phyloP scores from a whole-genome alignment of 345 rosid genomes.

The Salix udensis region DNA sequence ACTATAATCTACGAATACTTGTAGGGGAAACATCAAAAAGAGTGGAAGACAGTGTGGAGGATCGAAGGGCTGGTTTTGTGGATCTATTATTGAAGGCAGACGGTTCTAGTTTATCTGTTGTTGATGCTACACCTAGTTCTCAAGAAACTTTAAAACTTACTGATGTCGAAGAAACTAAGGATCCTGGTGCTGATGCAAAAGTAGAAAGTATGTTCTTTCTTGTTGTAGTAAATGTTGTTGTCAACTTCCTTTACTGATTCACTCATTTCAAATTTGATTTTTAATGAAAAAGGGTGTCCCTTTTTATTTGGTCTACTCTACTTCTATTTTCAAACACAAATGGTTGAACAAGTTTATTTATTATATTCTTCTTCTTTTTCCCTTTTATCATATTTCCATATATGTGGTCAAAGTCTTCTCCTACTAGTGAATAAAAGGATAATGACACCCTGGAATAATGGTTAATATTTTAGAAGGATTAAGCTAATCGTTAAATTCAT shows the following conservation, averaged over 20 bases:
- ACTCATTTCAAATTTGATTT: not conserved
- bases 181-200: constrained; percentile 29
- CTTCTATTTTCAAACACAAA: not conserved
- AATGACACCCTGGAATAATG: not conserved
- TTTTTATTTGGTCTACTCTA: not conserved
- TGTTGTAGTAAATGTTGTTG: not conserved
- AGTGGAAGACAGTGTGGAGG: constrained; percentile 49
- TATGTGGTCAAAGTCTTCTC: not conserved
- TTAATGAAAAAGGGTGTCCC: not conserved
- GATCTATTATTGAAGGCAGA: constrained; percentile 54
- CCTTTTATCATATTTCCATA: not conserved
- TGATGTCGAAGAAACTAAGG: constrained; percentile 30
- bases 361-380: not conserved
- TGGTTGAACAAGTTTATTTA: not conserved
- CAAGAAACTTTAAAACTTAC: constrained; percentile 29
- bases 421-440: not conserved
- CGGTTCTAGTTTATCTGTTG: constrained; percentile 30
- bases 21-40: constrained; percentile 50
- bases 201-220: constrained; percentile 43
- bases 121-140: constrained; percentile 21
- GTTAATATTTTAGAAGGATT: not conserved
- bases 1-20: not conserved
- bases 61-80: constrained; percentile 74
- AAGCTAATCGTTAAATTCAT: not conserved
- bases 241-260: constrained; percentile 5